Evolutionary conservation across 2,329 filamentous ascomycete species (phyloP).

Genomic region (Chrysoporthe austroafricana): DNA sequence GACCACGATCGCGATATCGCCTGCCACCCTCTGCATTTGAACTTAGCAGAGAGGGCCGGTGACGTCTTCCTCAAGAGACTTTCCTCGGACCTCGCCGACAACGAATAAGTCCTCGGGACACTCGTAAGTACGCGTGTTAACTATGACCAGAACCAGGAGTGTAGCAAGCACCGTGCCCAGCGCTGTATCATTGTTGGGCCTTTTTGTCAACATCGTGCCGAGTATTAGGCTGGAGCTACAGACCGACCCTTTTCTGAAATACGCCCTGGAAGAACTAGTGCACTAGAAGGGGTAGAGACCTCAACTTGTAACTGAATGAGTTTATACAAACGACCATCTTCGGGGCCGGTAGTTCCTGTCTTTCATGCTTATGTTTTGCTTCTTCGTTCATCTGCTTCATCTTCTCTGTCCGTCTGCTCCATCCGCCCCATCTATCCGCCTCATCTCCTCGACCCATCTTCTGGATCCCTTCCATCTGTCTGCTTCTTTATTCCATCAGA

Average conservation of each 20-base stretch:
- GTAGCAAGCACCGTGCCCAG: slow-evolving; percentile 36
- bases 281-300: no score
- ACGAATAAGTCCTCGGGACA: slow-evolving; percentile 47
- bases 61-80: slow-evolving; percentile 52
- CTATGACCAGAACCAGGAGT: slow-evolving; percentile 43
- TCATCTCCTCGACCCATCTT: no score
- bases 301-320: no score
- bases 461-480: no score
- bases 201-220: slow-evolving; percentile 32
- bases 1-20: slow-evolving; percentile 49
- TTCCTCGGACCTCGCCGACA: slow-evolving; percentile 47
- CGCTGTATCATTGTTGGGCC: slow-evolving; percentile 32
- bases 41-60: slow-evolving; percentile 47
- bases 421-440: no score
- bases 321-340: no score
- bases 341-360: no score
- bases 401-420: no score
- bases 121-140: slow-evolving; percentile 44
- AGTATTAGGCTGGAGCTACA: background rate
- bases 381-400: no score
- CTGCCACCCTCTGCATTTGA: slow-evolving; percentile 42
- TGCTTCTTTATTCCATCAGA: no score
- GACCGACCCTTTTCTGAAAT: background rate
- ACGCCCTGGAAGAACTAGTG: no score
- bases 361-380: no score